Conservation (phyloP, 2,329 filamentous ascomycete genomes). For the Pseudogymnoascus sp. region DNA sequence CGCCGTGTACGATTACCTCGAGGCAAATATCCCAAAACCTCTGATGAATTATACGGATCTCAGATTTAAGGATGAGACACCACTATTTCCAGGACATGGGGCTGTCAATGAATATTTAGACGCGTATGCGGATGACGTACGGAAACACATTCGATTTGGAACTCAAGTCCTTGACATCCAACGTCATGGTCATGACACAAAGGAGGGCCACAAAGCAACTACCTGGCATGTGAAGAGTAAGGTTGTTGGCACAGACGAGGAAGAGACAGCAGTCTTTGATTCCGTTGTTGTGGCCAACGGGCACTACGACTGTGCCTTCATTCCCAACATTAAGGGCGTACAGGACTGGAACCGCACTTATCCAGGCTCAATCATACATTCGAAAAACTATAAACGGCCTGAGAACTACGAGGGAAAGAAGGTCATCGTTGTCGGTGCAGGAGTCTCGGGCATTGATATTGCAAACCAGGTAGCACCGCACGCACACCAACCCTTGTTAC, state of each 20-base stretch:
- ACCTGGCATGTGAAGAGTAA: conserved; percentile 14
- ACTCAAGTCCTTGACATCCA: conserved; percentile 59
- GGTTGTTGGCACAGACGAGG: conserved; percentile 21
- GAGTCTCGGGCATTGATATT: conserved; percentile 78
- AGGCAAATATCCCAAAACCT: conserved; percentile 77
- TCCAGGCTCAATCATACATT: conserved; percentile 58
- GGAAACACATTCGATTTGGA: conserved; percentile 58
- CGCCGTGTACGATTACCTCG: conserved; percentile 71
- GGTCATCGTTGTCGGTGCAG: conserved; percentile 76
- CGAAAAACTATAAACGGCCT: conserved; percentile 69
- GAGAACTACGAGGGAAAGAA: conserved; percentile 58
- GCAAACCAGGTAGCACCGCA: conserved; percentile 62
- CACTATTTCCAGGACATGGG: conserved; percentile 67
- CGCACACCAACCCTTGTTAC: conserved; percentile 40
- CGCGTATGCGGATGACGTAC: conserved; percentile 55
- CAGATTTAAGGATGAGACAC: conserved; percentile 52
- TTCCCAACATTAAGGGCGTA: conserved; percentile 56
- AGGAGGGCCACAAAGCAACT: conserved; percentile 25
- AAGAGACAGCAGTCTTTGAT: conserved; percentile 41
- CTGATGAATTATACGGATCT: conserved; percentile 75
- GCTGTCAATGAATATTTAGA: conserved; percentile 67
- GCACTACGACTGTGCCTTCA: conserved; percentile 61
- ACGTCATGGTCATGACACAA: conserved; percentile 19
- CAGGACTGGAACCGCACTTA: conserved; percentile 49
- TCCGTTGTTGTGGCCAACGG: conserved; percentile 69